Evolutionary conservation across 2,329 filamentous ascomycete species (phyloP), one percentile per base, ranked within the genome.

Genomic region (Colletotrichum costaricense): DNA sequence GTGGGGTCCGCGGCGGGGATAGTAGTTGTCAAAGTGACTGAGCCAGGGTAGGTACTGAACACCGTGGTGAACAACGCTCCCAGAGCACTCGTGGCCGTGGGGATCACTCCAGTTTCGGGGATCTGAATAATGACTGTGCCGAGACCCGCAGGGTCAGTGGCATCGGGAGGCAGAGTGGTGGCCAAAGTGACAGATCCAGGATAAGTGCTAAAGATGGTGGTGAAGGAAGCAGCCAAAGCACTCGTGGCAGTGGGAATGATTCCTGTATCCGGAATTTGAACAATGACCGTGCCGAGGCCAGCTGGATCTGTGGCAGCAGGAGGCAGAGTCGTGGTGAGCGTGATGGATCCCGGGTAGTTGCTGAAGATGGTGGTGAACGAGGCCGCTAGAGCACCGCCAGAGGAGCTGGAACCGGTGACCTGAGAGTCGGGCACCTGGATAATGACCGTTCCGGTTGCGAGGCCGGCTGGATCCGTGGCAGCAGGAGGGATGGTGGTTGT

Each of bases 121-220:
- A 67, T 56, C 6, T 67, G 46, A 4, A 73, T 26, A 16, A 73
- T 11, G 4, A 73, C 52, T 24, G 71, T 73, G 12, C 60, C 55
- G 24, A 28, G 19, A 7, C 35, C 35, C 2, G 24, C 30, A 1
- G 30, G n/a, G 3, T 66, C 55, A 11, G 26, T 30, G 11, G 59
- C 67, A 2, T 22, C 49, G 0, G 70, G 70, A 3, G 22, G 11
- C 2, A 73, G 49, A 1, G 71, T 73, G 5, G 67, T 71, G 0
- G 67, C 71, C 28, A 54, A 63, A 22, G 46, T 30, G 1, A 71
- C 24, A 2, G 67, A 70, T 30, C 71, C 71, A n/a, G 16, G 14
- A 14, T 64, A 71, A 1, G 46, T 70, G 11, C 59, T 71, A 6
- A 54, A 63, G 6, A 70, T 38, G 3, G 52, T 63, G 4, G 57